Percentiles rank a stretch among this genome's conserved stretches.
phyloP scores from a whole-genome alignment of 2,329 filamentous ascomycete genomes.

The Aulographum hederae region DNA sequence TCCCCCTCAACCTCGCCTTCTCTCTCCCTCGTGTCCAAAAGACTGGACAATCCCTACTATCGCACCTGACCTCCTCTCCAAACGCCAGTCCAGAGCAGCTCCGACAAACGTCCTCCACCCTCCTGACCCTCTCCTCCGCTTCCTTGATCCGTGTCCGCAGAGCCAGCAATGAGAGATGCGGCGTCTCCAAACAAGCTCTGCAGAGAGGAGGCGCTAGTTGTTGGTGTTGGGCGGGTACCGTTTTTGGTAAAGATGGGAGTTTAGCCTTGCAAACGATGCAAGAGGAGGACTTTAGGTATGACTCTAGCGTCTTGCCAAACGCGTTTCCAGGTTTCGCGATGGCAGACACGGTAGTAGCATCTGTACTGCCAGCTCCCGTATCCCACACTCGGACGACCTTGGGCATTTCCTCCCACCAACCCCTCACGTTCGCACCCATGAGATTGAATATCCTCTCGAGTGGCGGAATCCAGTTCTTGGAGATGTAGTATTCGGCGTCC shows the following conservation, averaged over 20 bases:
- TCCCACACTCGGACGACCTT: constrained; percentile 64
- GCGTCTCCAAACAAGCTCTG: constrained; percentile 31
- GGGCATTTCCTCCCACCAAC: constrained; percentile 95
- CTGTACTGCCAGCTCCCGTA: constrained; percentile 35
- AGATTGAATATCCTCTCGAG: constrained; percentile 94
- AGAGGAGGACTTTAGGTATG: constrained; percentile 67
- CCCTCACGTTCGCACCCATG: constrained; percentile 73
- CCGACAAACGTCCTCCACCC: constrained; percentile 56
- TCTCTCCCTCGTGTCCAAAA: constrained; percentile 66
- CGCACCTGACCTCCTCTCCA: constrained; percentile 64
- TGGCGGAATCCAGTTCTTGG: constrained; percentile 86
- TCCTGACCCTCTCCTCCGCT: constrained; percentile 43
- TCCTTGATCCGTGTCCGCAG: constrained; percentile 43
- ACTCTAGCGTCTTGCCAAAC: constrained; percentile 56
- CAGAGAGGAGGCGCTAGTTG: constrained; percentile 31
- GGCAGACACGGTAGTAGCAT: constrained; percentile 9
- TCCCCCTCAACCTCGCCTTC: constrained; percentile 23
- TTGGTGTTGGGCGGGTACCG: background rate
- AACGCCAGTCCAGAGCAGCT: constrained; percentile 59
- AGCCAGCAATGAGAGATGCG: constrained; percentile 42
- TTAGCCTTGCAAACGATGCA: constrained; percentile 61
- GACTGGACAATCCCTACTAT: constrained; percentile 81
- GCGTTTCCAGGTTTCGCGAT: constrained; percentile 6
- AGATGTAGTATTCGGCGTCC: constrained; percentile 93
- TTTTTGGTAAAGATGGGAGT: constrained; percentile 26